phyloP scores from a whole-genome alignment of 805 yeast genomes.

The Saccharomycopsis amapae region DNA sequence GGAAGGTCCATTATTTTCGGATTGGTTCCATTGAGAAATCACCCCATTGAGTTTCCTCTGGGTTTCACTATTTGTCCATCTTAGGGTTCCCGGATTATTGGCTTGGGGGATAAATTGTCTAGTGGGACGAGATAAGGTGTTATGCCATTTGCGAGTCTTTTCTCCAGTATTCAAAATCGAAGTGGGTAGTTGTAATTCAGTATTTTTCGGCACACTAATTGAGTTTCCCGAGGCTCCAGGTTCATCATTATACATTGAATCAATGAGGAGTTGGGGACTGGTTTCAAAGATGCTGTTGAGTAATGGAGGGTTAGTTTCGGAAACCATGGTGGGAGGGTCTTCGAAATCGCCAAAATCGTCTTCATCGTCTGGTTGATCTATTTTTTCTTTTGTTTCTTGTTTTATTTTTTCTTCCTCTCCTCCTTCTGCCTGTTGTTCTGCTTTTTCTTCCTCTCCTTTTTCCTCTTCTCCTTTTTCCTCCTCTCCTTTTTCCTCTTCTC shows the following conservation, averaged over 20 bases:
- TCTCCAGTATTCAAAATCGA: constrained; percentile 14
- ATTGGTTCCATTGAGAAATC: constrained; percentile 9
- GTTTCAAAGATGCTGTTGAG: no score
- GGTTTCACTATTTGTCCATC: constrained; percentile 17
- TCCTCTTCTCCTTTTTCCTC: not conserved
- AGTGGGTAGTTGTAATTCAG: not conserved
- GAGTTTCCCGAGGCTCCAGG: no score
- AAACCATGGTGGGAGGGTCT: not conserved
- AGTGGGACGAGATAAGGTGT: constrained; percentile 14
- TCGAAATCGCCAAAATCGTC: constrained; percentile 20
- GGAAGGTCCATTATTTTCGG: constrained; percentile 1
- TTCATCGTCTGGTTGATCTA: no score
- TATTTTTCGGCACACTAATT: no score
- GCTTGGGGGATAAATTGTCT: constrained; percentile 11
- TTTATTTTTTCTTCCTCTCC: no score
- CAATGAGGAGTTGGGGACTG: no score
- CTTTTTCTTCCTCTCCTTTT: not conserved
- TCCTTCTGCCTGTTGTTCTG: not conserved
- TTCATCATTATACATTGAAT: no score
- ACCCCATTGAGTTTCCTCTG: constrained; percentile 10
- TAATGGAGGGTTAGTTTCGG: no score
- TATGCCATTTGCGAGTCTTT: constrained; percentile 14
- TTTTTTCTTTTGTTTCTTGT: no score
- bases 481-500: not conserved
- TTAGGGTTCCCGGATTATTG: not conserved